Evolutionary conservation across 2,329 filamentous ascomycete species (phyloP).

Genomic region (Neophaeococcomyces mojaviensis): DNA sequence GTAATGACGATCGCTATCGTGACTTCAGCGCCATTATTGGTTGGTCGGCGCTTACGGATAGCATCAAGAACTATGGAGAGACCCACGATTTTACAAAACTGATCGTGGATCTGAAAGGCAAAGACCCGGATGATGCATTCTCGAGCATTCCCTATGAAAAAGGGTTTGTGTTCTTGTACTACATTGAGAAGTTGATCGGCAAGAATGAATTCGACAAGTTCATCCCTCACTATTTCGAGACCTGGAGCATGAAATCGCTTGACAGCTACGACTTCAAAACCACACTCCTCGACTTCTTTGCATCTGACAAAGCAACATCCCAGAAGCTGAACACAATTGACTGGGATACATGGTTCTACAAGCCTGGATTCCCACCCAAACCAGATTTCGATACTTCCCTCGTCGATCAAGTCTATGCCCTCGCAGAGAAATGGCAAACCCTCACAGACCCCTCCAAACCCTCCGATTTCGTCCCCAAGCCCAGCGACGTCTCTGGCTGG

Average conservation of each 20-base stretch:
- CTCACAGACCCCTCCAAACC: slow-evolving; percentile 28
- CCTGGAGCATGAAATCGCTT: slow-evolving; percentile 75
- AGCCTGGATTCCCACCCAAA: slow-evolving; percentile 81
- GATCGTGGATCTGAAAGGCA: slow-evolving; percentile 75
- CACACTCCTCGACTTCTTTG: slow-evolving; percentile 80
- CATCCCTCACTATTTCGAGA: slow-evolving; percentile 88
- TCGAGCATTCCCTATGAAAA: slow-evolving; percentile 92
- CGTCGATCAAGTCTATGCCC: slow-evolving; percentile 73
- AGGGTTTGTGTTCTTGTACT: slow-evolving; percentile 88
- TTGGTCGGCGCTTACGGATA: slow-evolving; percentile 81
- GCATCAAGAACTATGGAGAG: slow-evolving; percentile 67
- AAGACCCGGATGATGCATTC: slow-evolving; percentile 94
- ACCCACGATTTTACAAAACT: slow-evolving; percentile 93
- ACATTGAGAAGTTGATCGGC: slow-evolving; percentile 77
- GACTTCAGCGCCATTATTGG: slow-evolving; percentile 95
- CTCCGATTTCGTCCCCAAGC: slow-evolving; percentile 50
- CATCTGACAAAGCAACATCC: slow-evolving; percentile 50
- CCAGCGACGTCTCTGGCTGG: slow-evolving; percentile 64
- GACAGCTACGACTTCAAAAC: slow-evolving; percentile 92
- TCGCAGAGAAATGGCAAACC: slow-evolving; percentile 74
- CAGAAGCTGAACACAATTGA: slow-evolving; percentile 65
- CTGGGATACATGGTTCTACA: slow-evolving; percentile 85
- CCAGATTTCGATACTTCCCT: slow-evolving; percentile 84
- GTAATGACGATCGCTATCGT: slow-evolving; percentile 61
- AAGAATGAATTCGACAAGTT: slow-evolving; percentile 88